Percentiles rank a stretch among this genome's conserved stretches.
phyloP scores from a whole-genome alignment of 1,139 yeast genomes.

The Oligophagozyma castellii region DNA sequence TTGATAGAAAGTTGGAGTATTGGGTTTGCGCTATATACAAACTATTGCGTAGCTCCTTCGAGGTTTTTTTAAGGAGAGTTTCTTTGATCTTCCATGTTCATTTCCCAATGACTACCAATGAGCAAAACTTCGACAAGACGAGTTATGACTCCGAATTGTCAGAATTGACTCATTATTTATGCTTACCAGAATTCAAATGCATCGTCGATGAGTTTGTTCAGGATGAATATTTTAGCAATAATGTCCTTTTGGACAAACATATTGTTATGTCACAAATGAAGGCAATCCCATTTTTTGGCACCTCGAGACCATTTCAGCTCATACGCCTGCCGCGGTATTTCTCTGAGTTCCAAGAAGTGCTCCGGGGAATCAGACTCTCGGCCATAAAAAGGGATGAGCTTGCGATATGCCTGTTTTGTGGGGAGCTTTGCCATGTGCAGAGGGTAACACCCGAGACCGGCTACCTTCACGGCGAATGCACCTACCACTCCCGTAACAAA shows the following conservation, averaged over 20 bases:
- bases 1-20: not conserved
- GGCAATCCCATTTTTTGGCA: conserved; percentile 1
- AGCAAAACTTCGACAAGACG: conserved; percentile 4
- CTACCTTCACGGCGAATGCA: conserved; percentile 47
- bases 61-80: conserved; percentile 58
- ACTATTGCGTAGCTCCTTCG: conserved; percentile 29
- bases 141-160: conserved; percentile 38
- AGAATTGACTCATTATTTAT: conserved; percentile 36
- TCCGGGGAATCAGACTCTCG: conserved; percentile 1
- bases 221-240: not conserved
- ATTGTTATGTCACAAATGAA: conserved; percentile 1
- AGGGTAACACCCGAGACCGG: conserved; percentile 30
- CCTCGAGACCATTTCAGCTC: conserved; percentile 48
- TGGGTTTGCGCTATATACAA: conserved; percentile 10
- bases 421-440: conserved; percentile 54
- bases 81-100: conserved; percentile 43
- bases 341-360: conserved; percentile 45
- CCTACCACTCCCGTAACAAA: conserved; percentile 45
- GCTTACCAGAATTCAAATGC: conserved; percentile 32
- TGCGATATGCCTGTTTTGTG: conserved; percentile 80
- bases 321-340: conserved; percentile 51
- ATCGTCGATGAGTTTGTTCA: conserved; percentile 14
- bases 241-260: not conserved
- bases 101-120: conserved; percentile 38
- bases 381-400: conserved; percentile 42